Evolutionary conservation across 2,329 filamentous ascomycete species (phyloP).

Genomic region (Rhytidhysteron rufulum): DNA sequence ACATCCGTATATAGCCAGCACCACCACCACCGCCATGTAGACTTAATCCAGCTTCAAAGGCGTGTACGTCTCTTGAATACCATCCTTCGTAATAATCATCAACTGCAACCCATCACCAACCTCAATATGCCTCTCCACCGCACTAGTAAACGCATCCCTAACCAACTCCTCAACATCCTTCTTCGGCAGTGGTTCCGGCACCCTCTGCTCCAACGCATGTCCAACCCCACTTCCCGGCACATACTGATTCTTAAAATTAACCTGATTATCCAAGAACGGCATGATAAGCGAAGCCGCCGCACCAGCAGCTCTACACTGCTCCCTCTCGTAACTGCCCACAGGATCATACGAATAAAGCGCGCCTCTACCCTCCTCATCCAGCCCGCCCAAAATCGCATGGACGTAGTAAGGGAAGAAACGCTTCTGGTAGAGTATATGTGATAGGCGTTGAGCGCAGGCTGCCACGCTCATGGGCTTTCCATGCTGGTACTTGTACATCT

Average conservation of each 20-base stretch:
- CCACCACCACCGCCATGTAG: neutral
- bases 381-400: slow-evolving; percentile 84
- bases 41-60: slow-evolving; percentile 66
- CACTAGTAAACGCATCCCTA: slow-evolving; percentile 96
- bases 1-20: too few species aligned
- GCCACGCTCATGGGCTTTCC: slow-evolving; percentile 93
- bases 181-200: slow-evolving; percentile 64
- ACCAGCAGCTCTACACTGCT: slow-evolving; percentile 91
- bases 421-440: slow-evolving; percentile 94
- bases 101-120: slow-evolving; percentile 96
- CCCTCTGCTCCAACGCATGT: slow-evolving; percentile 71
- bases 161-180: slow-evolving; percentile 80
- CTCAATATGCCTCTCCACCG: slow-evolving; percentile 97
- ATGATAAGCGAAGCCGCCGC: slow-evolving; percentile 94
- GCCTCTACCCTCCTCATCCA: slow-evolving; percentile 92
- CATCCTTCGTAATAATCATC: slow-evolving; percentile 83
- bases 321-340: slow-evolving; percentile 94
- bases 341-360: slow-evolving; percentile 97
- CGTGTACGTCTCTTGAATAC: slow-evolving; percentile 79
- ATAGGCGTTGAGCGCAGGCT: slow-evolving; percentile 90
- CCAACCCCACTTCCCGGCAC: slow-evolving; percentile 80
- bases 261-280: slow-evolving; percentile 98
- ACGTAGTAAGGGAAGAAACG: slow-evolving; percentile 99
- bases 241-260: slow-evolving; percentile 99
- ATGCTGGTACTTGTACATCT: slow-evolving; percentile 98